phyloP scores from a whole-genome alignment of 2,329 filamentous ascomycete species.

The Colletotrichum aenigma region DNA sequence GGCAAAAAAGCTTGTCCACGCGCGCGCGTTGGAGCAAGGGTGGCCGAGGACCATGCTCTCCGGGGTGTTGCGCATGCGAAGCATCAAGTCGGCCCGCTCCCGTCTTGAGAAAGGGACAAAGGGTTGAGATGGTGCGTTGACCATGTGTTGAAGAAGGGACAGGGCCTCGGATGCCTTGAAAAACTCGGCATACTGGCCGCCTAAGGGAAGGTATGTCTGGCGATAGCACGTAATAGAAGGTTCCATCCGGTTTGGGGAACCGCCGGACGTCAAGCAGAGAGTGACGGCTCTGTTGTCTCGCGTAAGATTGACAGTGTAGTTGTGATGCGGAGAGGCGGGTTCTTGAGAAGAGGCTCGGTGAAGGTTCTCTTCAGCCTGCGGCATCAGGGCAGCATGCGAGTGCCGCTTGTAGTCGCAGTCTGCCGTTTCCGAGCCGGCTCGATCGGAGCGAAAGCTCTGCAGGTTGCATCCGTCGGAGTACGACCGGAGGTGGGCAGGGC shows the following conservation, averaged over 20 bases:
- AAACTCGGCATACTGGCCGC: slow-evolving; percentile 5
- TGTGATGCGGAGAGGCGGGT: not conserved
- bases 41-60: slow-evolving; percentile 13
- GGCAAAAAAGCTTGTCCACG: slow-evolving; percentile 16
- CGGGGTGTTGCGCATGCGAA: slow-evolving; percentile 2
- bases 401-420: not conserved
- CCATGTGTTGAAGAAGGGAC: slow-evolving; percentile 12
- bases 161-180: slow-evolving; percentile 18
- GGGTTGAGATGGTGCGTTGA: slow-evolving; percentile 9
- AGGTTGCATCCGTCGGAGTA: slow-evolving; percentile 11
- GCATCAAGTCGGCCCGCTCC: slow-evolving; percentile 8
- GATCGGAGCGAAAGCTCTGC: not conserved
- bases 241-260: not conserved
- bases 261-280: slow-evolving; percentile 1
- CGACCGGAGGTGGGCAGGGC: slow-evolving; percentile 2
- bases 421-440: not conserved
- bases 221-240: slow-evolving; percentile 13
- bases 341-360: not conserved
- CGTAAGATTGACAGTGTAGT: slow-evolving; percentile 7
- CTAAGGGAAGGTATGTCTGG: slow-evolving; percentile 2
- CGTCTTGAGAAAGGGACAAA: not conserved
- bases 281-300: slow-evolving; percentile 14
- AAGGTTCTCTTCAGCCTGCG: not conserved
- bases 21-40: slow-evolving; percentile 11
- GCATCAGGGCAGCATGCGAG: not conserved